phyloP scores from a whole-genome alignment of 140 eudicot species.

The Oenanthe javanica region DNA sequence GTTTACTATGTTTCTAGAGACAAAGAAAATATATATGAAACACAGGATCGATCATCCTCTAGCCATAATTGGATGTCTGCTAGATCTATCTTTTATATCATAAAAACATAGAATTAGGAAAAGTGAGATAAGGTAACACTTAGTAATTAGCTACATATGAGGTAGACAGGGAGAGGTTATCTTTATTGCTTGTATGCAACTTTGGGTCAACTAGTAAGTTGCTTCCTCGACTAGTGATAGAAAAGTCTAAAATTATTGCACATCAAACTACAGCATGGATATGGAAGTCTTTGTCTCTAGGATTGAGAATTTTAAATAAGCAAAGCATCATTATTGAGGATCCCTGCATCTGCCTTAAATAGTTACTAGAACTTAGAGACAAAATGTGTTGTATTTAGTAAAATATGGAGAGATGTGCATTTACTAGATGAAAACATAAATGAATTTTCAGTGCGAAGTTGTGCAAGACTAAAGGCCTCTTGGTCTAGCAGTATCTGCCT shows the following conservation, averaged over 20 bases:
- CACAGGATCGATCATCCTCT: neutral
- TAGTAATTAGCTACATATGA: neutral
- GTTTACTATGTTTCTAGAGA: too few species aligned
- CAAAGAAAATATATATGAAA: neutral
- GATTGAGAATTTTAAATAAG: neutral
- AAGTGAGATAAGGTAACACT: neutral
- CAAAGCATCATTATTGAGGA: neutral
- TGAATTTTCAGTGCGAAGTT: neutral
- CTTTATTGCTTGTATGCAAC: too few species aligned
- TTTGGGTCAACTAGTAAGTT: too few species aligned
- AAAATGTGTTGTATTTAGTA: neutral
- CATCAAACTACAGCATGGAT: neutral
- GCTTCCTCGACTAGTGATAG: too few species aligned
- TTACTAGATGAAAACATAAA: neutral
- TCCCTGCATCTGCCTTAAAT: neutral
- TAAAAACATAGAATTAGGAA: neutral
- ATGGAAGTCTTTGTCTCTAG: neutral
- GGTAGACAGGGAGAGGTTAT: neutral
- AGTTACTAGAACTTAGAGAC: neutral
- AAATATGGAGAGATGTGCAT: neutral
- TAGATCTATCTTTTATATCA: neutral
- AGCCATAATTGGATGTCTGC: neutral
- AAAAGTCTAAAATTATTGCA: neutral
- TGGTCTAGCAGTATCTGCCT: neutral
- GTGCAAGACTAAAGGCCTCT: neutral